Conservation (phyloP, 2,329 filamentous ascomycete genomes). For the Sclerotinia spermophila region DNA sequence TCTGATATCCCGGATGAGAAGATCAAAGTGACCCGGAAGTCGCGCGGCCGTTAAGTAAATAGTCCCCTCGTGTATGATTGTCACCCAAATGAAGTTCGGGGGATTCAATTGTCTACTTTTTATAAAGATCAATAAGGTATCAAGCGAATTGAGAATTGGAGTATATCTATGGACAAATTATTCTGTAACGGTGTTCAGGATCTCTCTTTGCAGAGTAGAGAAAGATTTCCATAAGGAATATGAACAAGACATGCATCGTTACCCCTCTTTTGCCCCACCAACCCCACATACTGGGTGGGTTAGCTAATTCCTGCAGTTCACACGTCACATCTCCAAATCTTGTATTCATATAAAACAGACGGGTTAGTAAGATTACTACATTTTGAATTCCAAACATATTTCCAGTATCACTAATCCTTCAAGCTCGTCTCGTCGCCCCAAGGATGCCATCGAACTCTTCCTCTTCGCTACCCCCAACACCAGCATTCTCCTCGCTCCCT, state of each 20-base stretch:
- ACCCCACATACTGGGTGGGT: neutral
- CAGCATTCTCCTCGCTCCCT: slow-evolving; percentile 41
- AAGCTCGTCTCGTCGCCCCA: neutral
- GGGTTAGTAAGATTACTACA: neutral
- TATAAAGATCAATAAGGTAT: neutral
- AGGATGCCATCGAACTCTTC: neutral
- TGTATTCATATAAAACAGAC: neutral
- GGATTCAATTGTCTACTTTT: neutral
- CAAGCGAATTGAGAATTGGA: neutral
- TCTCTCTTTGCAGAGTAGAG: no score
- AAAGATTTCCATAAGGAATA: neutral
- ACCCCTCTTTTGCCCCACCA: neutral
- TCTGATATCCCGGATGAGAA: neutral
- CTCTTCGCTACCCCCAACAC: neutral
- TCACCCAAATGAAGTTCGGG: neutral
- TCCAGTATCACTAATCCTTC: neutral
- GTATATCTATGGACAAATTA: neutral
- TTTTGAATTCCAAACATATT: neutral
- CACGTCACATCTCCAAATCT: neutral
- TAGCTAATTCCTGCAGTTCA: neutral
- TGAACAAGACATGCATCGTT: neutral
- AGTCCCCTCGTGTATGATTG: neutral
- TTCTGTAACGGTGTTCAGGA: neutral
- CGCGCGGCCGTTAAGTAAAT: neutral
- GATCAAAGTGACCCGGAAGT: no score